Conservation (phyloP, 2,329 filamentous ascomycete species). For the Aspergillus novofumigatus region DNA sequence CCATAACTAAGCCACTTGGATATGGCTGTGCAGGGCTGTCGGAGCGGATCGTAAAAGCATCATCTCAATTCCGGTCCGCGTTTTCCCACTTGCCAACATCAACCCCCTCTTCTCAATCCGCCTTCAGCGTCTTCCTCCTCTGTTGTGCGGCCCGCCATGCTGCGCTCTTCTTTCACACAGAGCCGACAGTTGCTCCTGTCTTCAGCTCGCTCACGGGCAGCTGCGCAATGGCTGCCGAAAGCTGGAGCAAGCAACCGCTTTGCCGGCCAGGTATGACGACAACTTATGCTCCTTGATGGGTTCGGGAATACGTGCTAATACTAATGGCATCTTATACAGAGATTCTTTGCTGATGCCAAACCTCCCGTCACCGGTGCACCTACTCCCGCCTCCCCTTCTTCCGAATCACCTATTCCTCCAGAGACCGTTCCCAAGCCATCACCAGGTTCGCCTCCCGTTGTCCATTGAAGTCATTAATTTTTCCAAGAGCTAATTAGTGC, state of each 20-base stretch:
- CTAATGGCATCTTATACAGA: slow-evolving; percentile 27
- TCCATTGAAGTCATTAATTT: slow-evolving; percentile 5
- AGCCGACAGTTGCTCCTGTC: slow-evolving; percentile 42
- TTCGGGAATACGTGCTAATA: slow-evolving; percentile 24
- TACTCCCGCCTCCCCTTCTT: slow-evolving; percentile 43
- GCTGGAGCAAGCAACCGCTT: slow-evolving; percentile 35
- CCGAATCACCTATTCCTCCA: slow-evolving; percentile 46
- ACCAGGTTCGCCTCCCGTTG: slow-evolving; percentile 25
- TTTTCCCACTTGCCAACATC: slow-evolving; percentile 30
- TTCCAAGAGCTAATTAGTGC: slow-evolving; percentile 34
- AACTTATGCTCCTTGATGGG: slow-evolving; percentile 21
- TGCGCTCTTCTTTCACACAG: slow-evolving; percentile 51
- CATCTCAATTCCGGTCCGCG: slow-evolving; percentile 28
- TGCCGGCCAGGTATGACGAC: slow-evolving; percentile 38
- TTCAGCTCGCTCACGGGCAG: slow-evolving; percentile 33
- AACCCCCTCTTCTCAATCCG: slow-evolving; percentile 19
- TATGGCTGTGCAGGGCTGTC: slow-evolving; percentile 28
- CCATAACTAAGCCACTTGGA: slow-evolving; percentile 22
- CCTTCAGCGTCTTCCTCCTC: slow-evolving; percentile 25
- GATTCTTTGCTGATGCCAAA: slow-evolving; percentile 50
- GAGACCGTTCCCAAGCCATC: slow-evolving; percentile 47
- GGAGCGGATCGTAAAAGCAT: slow-evolving; percentile 39
- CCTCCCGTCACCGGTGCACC: slow-evolving; percentile 33
- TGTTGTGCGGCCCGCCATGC: slow-evolving; percentile 49
- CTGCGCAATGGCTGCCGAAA: slow-evolving; percentile 42